phyloP scores from a whole-genome alignment of 768 basidiomycete species.

The Pseudohyphozyma bogoriensis region DNA sequence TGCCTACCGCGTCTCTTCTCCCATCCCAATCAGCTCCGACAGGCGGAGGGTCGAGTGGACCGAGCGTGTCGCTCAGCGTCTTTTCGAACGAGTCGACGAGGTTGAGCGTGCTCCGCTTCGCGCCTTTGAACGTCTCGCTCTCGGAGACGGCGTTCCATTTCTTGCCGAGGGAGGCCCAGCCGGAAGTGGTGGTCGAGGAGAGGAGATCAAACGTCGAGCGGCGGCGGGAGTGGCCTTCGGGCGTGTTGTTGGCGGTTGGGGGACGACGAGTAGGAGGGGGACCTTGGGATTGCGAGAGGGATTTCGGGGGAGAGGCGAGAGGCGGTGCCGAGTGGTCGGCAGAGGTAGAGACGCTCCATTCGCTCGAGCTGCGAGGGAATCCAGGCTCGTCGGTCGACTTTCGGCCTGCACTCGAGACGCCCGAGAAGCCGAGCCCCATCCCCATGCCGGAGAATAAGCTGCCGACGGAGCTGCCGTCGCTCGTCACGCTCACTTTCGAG shows the following conservation, averaged over 20 bases:
- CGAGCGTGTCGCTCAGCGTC: conserved; percentile 14
- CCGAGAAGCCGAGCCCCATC: too few species aligned
- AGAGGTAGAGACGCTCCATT: not conserved
- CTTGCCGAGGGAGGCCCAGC: conserved; percentile 11
- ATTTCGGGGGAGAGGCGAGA: not conserved
- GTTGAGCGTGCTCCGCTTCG: conserved; percentile 8
- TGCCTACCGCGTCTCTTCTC: not conserved
- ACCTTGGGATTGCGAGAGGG: not conserved
- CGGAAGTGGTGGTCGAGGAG: not conserved
- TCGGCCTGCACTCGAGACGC: not conserved
- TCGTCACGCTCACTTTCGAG: not conserved
- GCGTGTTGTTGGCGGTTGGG: not conserved
- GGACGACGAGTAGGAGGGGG: not conserved
- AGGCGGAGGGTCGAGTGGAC: conserved; percentile 19
- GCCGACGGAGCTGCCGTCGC: not conserved
- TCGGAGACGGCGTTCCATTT: conserved; percentile 4
- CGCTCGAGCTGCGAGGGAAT: not conserved
- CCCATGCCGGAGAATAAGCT: too few species aligned
- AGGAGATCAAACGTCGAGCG: conserved; percentile 15
- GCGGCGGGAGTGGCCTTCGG: conserved; percentile 8
- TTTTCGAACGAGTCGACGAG: conserved; percentile 25
- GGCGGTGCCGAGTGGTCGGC: not conserved
- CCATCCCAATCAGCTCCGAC: too few species aligned
- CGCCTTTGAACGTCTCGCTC: conserved; percentile 10
- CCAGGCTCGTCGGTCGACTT: not conserved